Percentiles rank a stretch among this genome's conserved stretches.
phyloP scores from a whole-genome alignment of 441 rosid genomes.

The Populus hybrid region DNA sequence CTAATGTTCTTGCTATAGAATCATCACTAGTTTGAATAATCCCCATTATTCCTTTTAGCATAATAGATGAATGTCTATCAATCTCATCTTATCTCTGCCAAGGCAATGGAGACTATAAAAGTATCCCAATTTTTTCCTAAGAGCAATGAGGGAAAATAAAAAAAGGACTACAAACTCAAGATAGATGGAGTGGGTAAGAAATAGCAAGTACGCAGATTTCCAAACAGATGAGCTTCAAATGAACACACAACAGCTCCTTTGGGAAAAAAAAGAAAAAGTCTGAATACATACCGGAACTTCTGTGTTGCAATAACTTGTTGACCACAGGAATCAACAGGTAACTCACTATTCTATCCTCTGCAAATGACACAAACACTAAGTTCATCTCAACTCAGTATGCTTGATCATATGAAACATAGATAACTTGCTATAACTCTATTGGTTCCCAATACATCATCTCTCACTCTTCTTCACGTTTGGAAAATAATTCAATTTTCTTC shows the following conservation, averaged over 20 bases:
- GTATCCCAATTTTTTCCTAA: background rate
- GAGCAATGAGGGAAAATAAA: background rate
- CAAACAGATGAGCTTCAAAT: background rate
- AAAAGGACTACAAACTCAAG: background rate
- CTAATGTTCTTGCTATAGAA: background rate
- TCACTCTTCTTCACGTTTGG: background rate
- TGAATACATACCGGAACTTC: background rate
- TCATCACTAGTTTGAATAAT: background rate
- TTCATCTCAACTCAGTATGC: background rate
- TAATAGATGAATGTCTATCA: background rate
- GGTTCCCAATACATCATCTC: background rate
- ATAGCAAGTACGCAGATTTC: too few species aligned
- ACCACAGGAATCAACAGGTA: background rate
- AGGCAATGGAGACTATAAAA: background rate
- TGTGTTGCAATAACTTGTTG: too few species aligned
- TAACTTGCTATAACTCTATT: background rate
- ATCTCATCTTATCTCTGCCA: background rate
- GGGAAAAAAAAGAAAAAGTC: background rate
- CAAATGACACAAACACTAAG: background rate
- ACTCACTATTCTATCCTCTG: background rate
- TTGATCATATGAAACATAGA: background rate
- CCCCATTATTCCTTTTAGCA: background rate
- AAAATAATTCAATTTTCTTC: background rate
- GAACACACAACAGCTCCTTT: background rate
- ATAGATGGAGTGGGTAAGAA: too few species aligned